These are phyloP conservation scores for Heliamphora pulchella DNA, from an alignment of 179 eudicot species.

Conservation along the genomic window DNA sequence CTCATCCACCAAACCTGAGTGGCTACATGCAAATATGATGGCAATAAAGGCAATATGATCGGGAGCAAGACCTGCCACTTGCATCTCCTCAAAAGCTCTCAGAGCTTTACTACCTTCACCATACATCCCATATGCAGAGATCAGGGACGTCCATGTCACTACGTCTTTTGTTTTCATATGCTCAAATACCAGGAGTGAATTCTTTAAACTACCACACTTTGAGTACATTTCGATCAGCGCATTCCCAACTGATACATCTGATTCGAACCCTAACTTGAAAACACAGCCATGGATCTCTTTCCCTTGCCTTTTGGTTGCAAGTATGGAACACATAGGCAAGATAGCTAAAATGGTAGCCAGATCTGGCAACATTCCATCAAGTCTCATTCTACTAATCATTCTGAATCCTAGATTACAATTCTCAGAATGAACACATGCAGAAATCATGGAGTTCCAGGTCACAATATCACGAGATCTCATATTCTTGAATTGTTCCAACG, in stretches of 20 bases:
- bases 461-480: conserved; percentile 37
- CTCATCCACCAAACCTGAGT: conserved; percentile 42
- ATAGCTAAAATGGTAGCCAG: conserved; percentile 30
- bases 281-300: conserved; percentile 40
- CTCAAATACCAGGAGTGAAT: conserved; percentile 29
- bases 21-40: conserved; percentile 42
- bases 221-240: conserved; percentile 52
- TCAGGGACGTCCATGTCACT: conserved; percentile 40
- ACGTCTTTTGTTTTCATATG: conserved; percentile 37
- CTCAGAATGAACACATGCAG: conserved; percentile 31
- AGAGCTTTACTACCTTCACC: conserved; percentile 43
- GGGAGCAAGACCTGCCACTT: conserved; percentile 30
- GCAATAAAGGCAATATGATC: conserved; percentile 39
- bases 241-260: conserved; percentile 30
- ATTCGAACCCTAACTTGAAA: conserved; percentile 30
- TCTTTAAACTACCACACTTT: conserved; percentile 34
- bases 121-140: conserved; percentile 41
- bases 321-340: conserved; percentile 34
- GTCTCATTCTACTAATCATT: conserved; percentile 33
- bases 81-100: conserved; percentile 36
- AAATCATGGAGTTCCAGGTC: conserved; percentile 44
- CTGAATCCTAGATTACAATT: conserved; percentile 29
- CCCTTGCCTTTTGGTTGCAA: conserved; percentile 37
- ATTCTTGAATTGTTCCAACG: conserved; percentile 31
- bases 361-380: conserved; percentile 30